A percentile compares a stretch with the other conserved stretches of the same genome.
These are phyloP conservation scores for Dentiscutata heterogama DNA, from an alignment of 371 early-diverging fungal genomes.

Conservation along the genomic window DNA sequence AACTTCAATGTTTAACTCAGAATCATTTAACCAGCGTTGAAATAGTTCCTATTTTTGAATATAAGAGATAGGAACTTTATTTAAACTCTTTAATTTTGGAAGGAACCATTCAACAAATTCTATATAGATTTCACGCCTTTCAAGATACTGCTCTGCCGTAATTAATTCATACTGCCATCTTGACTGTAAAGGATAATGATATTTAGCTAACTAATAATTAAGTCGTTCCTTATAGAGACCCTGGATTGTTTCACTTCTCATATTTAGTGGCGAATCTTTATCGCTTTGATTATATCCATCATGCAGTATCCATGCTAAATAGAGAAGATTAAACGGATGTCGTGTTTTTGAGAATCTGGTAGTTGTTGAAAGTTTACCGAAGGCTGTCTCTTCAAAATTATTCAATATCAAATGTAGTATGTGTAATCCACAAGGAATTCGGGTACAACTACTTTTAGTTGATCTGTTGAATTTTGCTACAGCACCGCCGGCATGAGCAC, in stretches of 20 bases:
- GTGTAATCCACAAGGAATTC: too few species aligned
- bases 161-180: conserved; percentile 7
- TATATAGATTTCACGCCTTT: background rate
- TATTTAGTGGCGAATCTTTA: conserved; percentile 11
- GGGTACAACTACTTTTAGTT: too few species aligned
- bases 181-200: background rate
- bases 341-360: background rate
- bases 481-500: too few species aligned
- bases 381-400: background rate
- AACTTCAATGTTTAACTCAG: background rate
- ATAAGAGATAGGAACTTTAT: background rate
- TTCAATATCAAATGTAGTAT: background rate
- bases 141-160: background rate
- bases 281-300: background rate
- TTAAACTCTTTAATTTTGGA: background rate
- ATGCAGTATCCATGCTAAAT: background rate
- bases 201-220: background rate
- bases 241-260: background rate
- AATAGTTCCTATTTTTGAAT: conserved; percentile 22
- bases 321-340: background rate
- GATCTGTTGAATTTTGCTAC: too few species aligned
- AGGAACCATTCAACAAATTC: background rate
- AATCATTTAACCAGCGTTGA: background rate
- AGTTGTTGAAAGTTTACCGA: background rate
- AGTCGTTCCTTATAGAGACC: background rate